Evolutionary conservation across 2,329 filamentous ascomycete genomes (phyloP).

Genomic region (Periconia sp.): DNA sequence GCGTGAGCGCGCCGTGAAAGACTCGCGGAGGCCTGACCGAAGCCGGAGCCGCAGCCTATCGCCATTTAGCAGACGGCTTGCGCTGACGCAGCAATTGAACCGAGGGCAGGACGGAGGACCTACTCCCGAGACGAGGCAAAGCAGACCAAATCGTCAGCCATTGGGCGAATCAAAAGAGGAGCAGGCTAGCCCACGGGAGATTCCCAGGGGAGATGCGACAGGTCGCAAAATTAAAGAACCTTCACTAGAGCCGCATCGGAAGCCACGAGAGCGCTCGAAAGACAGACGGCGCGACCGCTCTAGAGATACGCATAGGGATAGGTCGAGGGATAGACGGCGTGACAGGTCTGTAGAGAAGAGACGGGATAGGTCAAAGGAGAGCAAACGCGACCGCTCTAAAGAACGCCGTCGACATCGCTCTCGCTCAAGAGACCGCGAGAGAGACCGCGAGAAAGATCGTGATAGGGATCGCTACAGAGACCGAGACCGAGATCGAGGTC

Average conservation of each 20-base stretch:
- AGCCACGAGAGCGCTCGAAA: slow-evolving; percentile 22
- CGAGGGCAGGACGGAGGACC: slow-evolving; percentile 15
- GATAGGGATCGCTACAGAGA: slow-evolving; percentile 16
- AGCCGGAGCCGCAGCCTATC: slow-evolving; percentile 33
- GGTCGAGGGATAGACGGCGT: slow-evolving; percentile 17
- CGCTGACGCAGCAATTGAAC: slow-evolving; percentile 33
- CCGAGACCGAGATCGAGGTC: slow-evolving; percentile 15
- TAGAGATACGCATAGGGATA: slow-evolving; percentile 10
- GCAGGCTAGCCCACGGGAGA: too few relatives aligned
- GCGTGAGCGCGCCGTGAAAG: slow-evolving; percentile 2
- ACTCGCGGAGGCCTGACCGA: not conserved
- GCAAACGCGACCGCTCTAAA: slow-evolving; percentile 24
- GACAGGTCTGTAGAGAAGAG: slow-evolving; percentile 19
- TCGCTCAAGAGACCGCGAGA: slow-evolving; percentile 14
- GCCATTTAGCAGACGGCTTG: slow-evolving; percentile 37
- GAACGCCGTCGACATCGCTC: slow-evolving; percentile 11
- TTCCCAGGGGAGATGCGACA: too few relatives aligned
- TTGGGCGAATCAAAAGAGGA: too few relatives aligned
- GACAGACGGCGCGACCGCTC: slow-evolving; percentile 19
- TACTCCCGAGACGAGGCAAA: slow-evolving; percentile 6
- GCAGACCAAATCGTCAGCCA: too few relatives aligned
- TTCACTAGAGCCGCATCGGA: slow-evolving; percentile 39
- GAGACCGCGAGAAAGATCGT: slow-evolving; percentile 6
- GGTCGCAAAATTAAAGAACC: slow-evolving; percentile 18
- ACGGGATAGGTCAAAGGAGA: slow-evolving; percentile 17